Percentiles rank a stretch among this genome's conserved stretches.
Evolutionary conservation across 1,284 basidiomycete genomes (phyloP).

Genomic region (Irpex sp.): DNA sequence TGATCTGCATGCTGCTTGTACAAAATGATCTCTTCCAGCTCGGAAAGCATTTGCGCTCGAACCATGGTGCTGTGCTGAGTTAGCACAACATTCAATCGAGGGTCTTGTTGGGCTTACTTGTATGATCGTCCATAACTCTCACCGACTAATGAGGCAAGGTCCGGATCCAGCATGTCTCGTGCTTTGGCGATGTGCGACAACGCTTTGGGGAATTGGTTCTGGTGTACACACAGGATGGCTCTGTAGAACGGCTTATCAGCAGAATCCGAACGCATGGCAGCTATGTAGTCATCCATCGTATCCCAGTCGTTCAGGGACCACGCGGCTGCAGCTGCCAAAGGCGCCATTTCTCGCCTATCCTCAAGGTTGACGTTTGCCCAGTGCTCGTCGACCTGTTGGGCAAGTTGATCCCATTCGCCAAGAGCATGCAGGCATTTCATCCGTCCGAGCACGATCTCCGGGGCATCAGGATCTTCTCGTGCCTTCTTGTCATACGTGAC

Average conservation of each 20-base stretch:
- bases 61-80: constrained; percentile 75
- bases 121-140: constrained; percentile 97
- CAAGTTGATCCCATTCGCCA: constrained; percentile 96
- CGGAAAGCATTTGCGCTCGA: constrained; percentile 97
- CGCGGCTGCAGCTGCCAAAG: constrained; percentile 94
- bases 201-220: constrained; percentile 93
- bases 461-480: constrained; percentile 62
- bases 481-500: constrained; percentile 83
- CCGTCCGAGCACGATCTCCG: constrained; percentile 79
- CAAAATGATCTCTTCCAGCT: constrained; percentile 95
- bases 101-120: constrained; percentile 56
- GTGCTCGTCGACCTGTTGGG: constrained; percentile 83
- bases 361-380: constrained; percentile 87
- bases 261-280: constrained; percentile 91
- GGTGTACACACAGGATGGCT: constrained; percentile 93
- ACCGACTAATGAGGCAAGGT: constrained; percentile 89
- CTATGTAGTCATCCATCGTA: constrained; percentile 96
- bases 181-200: constrained; percentile 90
- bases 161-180: constrained; percentile 91
- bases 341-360: constrained; percentile 89
- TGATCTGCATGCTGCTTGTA: constrained; percentile 96
- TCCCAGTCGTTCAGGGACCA: constrained; percentile 99
- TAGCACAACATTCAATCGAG: background rate
- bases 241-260: constrained; percentile 96
- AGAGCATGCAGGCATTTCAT: constrained; percentile 97